Percentiles rank a stretch among this genome's conserved stretches.
phyloP scores from a whole-genome alignment of 345 rosid genomes.

The Populus alba region DNA sequence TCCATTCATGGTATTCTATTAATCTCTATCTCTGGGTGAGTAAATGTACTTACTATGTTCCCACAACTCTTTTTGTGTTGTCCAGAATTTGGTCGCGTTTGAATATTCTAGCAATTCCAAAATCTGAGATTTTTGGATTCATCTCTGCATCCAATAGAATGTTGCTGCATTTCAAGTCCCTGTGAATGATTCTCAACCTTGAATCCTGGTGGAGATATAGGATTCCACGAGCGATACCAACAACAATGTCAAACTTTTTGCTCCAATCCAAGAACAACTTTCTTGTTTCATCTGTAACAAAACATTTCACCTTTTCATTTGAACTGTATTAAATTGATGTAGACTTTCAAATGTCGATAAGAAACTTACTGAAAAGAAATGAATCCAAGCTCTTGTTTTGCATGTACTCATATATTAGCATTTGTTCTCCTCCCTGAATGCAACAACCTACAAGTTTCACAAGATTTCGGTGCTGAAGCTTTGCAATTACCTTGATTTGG shows the following conservation, averaged over 20 bases:
- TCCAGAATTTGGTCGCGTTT: constrained; percentile 10
- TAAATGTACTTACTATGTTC: constrained; percentile 19
- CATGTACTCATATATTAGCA: constrained; percentile 74
- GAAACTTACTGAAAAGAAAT: constrained; percentile 17
- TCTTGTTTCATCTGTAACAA: constrained; percentile 9
- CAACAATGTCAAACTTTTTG: constrained; percentile 8
- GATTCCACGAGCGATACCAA: constrained; percentile 17
- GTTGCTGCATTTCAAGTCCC: constrained; percentile 16
- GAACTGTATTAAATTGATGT: not conserved
- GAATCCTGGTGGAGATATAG: no score
- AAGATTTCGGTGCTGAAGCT: constrained; percentile 22
- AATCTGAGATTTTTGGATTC: constrained; percentile 25
- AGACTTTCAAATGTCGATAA: not conserved
- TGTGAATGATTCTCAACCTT: not conserved
- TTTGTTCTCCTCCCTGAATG: constrained; percentile 51
- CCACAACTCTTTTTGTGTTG: constrained; percentile 15
- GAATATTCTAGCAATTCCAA: constrained; percentile 7
- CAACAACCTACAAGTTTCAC: constrained; percentile 23
- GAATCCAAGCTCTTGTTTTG: constrained; percentile 21
- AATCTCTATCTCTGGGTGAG: not conserved
- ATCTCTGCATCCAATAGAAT: constrained; percentile 17
- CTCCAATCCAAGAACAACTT: constrained; percentile 11
- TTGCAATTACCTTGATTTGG: constrained; percentile 3
- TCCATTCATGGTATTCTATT: not conserved
- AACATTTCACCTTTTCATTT: not conserved